A percentile compares a stretch with the other conserved stretches of the same genome.
phyloP scores from a whole-genome alignment of 129 eudicot species.

The Logfia minima region DNA sequence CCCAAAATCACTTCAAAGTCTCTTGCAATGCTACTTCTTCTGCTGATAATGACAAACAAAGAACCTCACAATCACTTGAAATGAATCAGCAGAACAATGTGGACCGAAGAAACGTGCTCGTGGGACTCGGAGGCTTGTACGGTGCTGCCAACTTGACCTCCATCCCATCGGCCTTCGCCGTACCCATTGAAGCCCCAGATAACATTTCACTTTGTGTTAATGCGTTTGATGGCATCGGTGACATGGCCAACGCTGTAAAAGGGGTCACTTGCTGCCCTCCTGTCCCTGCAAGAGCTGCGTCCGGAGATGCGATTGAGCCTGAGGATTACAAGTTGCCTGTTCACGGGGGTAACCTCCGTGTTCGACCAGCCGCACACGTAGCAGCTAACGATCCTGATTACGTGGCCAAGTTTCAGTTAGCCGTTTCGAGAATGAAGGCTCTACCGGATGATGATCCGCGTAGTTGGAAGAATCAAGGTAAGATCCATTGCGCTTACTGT shows the following conservation, averaged over 20 bases:
- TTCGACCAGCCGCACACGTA: neutral
- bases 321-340: too few relatives aligned
- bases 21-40: neutral
- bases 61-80: neutral
- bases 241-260: neutral
- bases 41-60: neutral
- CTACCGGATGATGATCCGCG: conserved; percentile 44
- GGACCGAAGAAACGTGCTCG: conserved; percentile 12
- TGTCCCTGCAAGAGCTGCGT: neutral
- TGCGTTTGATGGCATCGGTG: neutral
- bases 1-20: neutral
- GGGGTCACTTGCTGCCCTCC: neutral
- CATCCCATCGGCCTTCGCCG: neutral
- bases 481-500: conserved; percentile 53
- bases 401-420: neutral
- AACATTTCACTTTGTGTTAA: neutral
- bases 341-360: too few relatives aligned
- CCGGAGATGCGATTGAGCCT: neutral
- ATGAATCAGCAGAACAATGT: neutral
- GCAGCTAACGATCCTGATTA: neutral
- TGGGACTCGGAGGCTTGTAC: conserved; percentile 19
- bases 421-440: conserved; percentile 39
- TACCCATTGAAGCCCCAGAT: neutral
- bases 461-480: conserved; percentile 42
- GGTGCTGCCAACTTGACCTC: conserved; percentile 11